Base-by-base conservation (phyloP, 805 yeast species). In the Jamesozyma piceae region DNA sequence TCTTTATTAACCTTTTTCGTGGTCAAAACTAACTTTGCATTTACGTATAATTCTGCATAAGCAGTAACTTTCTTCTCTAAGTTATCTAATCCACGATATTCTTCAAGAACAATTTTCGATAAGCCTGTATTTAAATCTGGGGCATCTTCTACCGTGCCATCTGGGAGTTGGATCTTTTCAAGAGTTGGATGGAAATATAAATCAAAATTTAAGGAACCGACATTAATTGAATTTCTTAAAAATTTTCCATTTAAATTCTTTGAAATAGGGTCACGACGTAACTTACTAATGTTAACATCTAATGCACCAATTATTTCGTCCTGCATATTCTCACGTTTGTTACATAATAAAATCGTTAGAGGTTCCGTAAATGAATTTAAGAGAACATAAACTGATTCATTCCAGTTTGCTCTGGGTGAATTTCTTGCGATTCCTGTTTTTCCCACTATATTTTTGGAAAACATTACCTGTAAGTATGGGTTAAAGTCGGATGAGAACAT, bases 121-220 rank as follows among this genome's bases (percentile, higher is more conserved):
- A 92, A 78, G 71, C 97, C 97, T n/a, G 96, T 86, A 65, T 88
- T 89, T 59, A 85, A 74, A 49, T 86, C 95, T 35, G 95, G 95
- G 32, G 92, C 83, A 32, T 94, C 86, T 48, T 78, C 79, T 43
- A 73, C 69, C 2, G 89, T 82, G 37, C 95, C 95, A 61, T 88
- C 95, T 2, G 83, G 73, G 66, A 49, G 69, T 62, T 43, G 77
- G 70, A 62, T 75, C 71, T 63, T 59, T 42, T 66, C 66, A 43
- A 86, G 63, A 10, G 90, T 79, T 29, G 94, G 90, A 71, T 77
- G 77, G 67, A 73, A 83, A 48, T 77, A 76, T 52, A 82, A 71
- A 47, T 82, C 86, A 59, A 78, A 83, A 5, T 64, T 63, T 33
- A 92, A 65, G 35, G 72, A 71, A 49, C 97, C 98, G 28, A 85